Evolutionary conservation across 1,284 basidiomycete species (phyloP).

Genomic region (Agaricales sp.): DNA sequence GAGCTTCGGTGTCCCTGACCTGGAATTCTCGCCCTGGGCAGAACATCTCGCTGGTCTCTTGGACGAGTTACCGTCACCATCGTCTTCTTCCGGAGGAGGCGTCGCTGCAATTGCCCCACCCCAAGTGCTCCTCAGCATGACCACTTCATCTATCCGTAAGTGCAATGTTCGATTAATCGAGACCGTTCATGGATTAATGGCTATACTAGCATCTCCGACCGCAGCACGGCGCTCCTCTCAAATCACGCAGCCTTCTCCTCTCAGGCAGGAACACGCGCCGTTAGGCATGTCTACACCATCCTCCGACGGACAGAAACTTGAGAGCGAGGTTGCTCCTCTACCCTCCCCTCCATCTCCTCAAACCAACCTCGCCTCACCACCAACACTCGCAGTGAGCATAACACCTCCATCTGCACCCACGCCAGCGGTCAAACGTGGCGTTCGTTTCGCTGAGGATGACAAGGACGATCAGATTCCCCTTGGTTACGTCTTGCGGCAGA

Average conservation of each 20-base stretch:
- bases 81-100: slow-evolving; percentile 8
- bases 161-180: too few relatives aligned
- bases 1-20: slow-evolving; percentile 53
- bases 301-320: neutral
- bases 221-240: slow-evolving; percentile 15
- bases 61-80: slow-evolving; percentile 8
- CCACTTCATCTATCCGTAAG: too few relatives aligned
- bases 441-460: slow-evolving; percentile 57
- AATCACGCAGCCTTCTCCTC: slow-evolving; percentile 40
- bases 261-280: slow-evolving; percentile 32
- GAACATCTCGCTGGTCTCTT: slow-evolving; percentile 44
- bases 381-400: neutral
- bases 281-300: neutral
- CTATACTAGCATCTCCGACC: too few relatives aligned
- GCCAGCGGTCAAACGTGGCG: slow-evolving; percentile 40
- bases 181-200: too few relatives aligned
- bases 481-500: slow-evolving; percentile 54
- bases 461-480: slow-evolving; percentile 61
- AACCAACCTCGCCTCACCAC: too few relatives aligned
- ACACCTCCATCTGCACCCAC: slow-evolving; percentile 3
- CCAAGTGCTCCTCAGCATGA: too few relatives aligned
- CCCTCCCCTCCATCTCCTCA: too few relatives aligned
- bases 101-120: slow-evolving; percentile 8
- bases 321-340: too few relatives aligned
- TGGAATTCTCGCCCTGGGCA: slow-evolving; percentile 58